Percentiles rank a stretch among this genome's conserved stretches.
These are phyloP conservation scores for Euclidium syriacum DNA, from an alignment of 345 rosid species.

Conservation along the genomic window DNA sequence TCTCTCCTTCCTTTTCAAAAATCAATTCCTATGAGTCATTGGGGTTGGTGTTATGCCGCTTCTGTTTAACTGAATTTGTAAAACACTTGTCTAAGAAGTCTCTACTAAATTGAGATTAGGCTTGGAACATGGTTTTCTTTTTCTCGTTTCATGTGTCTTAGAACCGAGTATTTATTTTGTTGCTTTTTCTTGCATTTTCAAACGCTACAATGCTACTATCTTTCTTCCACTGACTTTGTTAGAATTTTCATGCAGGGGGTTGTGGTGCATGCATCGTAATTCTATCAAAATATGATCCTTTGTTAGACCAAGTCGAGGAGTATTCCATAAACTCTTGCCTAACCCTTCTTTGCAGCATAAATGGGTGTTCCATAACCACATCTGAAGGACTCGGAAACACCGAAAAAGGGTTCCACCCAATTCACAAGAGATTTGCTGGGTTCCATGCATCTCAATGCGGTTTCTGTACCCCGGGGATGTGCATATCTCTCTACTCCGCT, in stretches of 20 bases:
- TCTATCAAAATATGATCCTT: slow-evolving; percentile 48
- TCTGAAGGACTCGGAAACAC: slow-evolving; percentile 70
- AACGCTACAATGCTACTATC: neutral
- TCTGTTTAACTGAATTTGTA: neutral
- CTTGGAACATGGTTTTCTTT: neutral
- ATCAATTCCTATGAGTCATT: neutral
- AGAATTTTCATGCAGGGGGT: slow-evolving; percentile 44
- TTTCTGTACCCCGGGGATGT: slow-evolving; percentile 79
- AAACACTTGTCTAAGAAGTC: neutral
- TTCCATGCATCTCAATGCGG: slow-evolving; percentile 79
- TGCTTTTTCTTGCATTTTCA: neutral
- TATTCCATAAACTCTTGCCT: slow-evolving; percentile 58
- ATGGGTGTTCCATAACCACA: slow-evolving; percentile 59
- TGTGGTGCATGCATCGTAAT: slow-evolving; percentile 74
- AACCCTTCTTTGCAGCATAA: too few relatives aligned
- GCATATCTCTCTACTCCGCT: slow-evolving; percentile 59
- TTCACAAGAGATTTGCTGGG: too few relatives aligned
- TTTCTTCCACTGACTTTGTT: neutral
- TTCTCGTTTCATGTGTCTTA: neutral
- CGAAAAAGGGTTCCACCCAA: slow-evolving; percentile 66
- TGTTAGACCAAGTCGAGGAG: slow-evolving; percentile 46
- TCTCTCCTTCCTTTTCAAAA: neutral
- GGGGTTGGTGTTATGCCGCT: neutral
- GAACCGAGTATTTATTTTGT: neutral
- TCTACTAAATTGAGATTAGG: neutral